Base-by-base conservation (phyloP, 345 rosid genomes). In the Aquilaria yunnanensis region DNA sequence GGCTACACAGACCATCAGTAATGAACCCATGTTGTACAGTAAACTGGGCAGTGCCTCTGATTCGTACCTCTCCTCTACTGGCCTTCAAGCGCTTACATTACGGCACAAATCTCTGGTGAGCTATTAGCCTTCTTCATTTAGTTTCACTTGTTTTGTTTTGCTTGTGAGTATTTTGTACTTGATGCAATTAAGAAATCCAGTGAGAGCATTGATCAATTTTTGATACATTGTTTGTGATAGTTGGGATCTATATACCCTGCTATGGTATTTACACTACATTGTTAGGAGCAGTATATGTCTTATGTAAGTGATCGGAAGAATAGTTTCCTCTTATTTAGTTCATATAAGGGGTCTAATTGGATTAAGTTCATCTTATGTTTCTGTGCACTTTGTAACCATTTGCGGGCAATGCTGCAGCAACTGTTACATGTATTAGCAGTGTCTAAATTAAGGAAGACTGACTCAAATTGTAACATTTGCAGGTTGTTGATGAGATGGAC, bases 401-500 rank as follows among this genome's bases (percentile, higher is more conserved):
- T 49, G 52, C 4, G 52, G n/a, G n/a, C n/a, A 23, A 23, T 23
- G 23, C 23, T 23, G 23, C 23, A 23, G 23, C 23, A 23, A 23
- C 54, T 52, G 6, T 45, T 11, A 50, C 45, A 65, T 54, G 50
- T 51, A 37, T 10, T 32, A 37, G 12, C 51, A 57, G 8, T 57
- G 13, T 58, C 49, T 66, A 14, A 47, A 9, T 11, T 43, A 3
- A 57, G 14, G 23, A 14, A 2, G 16, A 6, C 43, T 37, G 43
- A 14, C 3, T 2, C 29, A 9, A 10, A 14, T n/a, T 31, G 11
- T 37, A 23, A 29, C 53, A 53, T 63, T 14, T 59, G 34, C 81
- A 85, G 92, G 92, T 78, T 57, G 65, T 62, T 70, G 89, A 79
- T 59, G 79, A 71, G 51, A 78, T 76, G 76, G 80, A 79, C 12